phyloP scores from a whole-genome alignment of 2,329 filamentous ascomycete genomes.

The Periconia macrospinosa region DNA sequence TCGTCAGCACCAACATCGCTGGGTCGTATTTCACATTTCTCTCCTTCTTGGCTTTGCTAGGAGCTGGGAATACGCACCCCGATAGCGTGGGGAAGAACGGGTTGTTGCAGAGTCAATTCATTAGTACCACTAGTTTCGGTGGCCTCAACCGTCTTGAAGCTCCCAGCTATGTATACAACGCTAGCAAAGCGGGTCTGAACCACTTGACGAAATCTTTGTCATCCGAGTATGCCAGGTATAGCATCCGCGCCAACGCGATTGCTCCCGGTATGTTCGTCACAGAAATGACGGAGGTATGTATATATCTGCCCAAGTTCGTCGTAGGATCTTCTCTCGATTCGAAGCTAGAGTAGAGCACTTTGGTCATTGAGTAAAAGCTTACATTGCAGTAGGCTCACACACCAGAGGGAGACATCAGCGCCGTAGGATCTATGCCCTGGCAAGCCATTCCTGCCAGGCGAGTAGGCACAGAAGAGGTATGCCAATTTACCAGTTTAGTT shows the following conservation, averaged over 20 bases:
- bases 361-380: background rate
- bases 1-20: conserved; percentile 2
- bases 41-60: background rate
- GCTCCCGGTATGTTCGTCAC: conserved; percentile 2
- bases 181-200: conserved; percentile 2
- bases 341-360: background rate
- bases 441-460: conserved; percentile 1
- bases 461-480: conserved; percentile 2
- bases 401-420: background rate
- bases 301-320: background rate
- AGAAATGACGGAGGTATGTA: conserved; percentile 1
- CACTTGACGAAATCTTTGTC: conserved; percentile 1
- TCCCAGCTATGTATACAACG: conserved; percentile 2
- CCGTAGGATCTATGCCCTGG: background rate
- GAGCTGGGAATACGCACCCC: background rate
- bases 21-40: conserved; percentile 3
- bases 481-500: background rate
- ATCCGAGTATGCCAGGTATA: background rate
- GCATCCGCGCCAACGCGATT: conserved; percentile 1
- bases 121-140: conserved; percentile 1
- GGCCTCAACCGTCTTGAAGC: background rate
- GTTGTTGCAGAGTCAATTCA: conserved; percentile 1
- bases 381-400: background rate
- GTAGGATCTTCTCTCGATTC: background rate
- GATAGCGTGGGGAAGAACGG: background rate